A percentile compares a stretch with the other conserved stretches of the same genome.
These are phyloP conservation scores for Monosporascus sp. DNA, from an alignment of 2,329 filamentous ascomycete genomes.

Conservation along the genomic window DNA sequence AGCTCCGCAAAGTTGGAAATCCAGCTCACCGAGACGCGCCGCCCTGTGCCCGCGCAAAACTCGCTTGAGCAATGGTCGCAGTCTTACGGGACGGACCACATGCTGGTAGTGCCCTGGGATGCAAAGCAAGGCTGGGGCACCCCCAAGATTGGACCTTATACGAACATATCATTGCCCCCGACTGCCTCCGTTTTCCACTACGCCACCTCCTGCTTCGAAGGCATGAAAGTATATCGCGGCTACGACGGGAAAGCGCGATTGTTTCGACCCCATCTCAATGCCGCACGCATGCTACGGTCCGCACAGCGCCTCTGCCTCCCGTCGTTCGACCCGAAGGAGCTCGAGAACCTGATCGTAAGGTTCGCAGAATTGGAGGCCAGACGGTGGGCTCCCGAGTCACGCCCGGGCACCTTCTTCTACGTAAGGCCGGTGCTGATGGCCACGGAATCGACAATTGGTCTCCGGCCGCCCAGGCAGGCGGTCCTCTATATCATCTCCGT, in stretches of 20 bases:
- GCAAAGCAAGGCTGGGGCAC: slow-evolving; percentile 62
- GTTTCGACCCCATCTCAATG: slow-evolving; percentile 73
- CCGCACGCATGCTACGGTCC: slow-evolving; percentile 57
- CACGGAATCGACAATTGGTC: neutral
- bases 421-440: neutral
- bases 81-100: neutral
- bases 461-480: neutral
- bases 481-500: neutral
- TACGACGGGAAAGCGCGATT: slow-evolving; percentile 68
- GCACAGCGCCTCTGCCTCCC: slow-evolving; percentile 68
- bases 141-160: slow-evolving; percentile 72
- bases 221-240: slow-evolving; percentile 76
- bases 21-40: no score
- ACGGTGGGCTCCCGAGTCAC: neutral
- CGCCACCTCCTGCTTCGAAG: slow-evolving; percentile 88
- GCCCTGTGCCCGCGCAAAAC: no score
- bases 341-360: slow-evolving; percentile 66
- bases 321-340: slow-evolving; percentile 63
- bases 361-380: neutral
- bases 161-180: slow-evolving; percentile 72
- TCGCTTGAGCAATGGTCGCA: no score
- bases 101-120: slow-evolving; percentile 64
- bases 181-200: slow-evolving; percentile 82
- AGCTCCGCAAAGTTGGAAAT: no score
- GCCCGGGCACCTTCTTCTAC: neutral